Percentiles rank a stretch among this genome's conserved stretches.
Evolutionary conservation across 2,329 filamentous ascomycete genomes (phyloP).

Genomic region (Stagonosporopsis tanaceti): DNA sequence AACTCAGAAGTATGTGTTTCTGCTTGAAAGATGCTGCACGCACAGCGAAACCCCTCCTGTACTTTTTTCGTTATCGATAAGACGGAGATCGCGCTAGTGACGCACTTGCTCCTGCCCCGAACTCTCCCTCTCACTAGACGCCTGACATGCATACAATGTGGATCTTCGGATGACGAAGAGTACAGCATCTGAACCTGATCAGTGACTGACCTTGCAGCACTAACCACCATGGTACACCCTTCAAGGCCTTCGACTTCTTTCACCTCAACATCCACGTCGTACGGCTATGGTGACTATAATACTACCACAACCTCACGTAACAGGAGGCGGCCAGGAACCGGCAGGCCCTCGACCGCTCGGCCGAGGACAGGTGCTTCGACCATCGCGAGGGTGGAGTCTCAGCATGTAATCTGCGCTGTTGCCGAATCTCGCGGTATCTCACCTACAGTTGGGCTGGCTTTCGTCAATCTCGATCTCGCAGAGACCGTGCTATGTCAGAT

Average conservation of each 20-base stretch:
- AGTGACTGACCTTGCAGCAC: constrained; percentile 29
- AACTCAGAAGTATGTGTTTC: neutral
- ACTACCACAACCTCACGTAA: constrained; percentile 49
- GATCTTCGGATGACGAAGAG: constrained; percentile 1
- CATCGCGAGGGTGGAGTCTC: constrained; percentile 63
- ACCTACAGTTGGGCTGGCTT: constrained; percentile 83
- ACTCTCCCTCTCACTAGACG: neutral
- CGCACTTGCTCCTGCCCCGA: constrained; percentile 24
- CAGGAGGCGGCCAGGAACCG: constrained; percentile 43
- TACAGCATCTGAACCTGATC: constrained; percentile 22
- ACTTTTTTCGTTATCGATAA: constrained; percentile 22
- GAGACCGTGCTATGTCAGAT: constrained; percentile 90
- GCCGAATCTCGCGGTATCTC: constrained; percentile 87
- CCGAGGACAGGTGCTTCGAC: constrained; percentile 66
- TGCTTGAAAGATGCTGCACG: constrained; percentile 9
- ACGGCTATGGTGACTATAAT: constrained; percentile 46
- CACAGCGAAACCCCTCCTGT: constrained; percentile 14
- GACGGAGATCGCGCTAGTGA: constrained; percentile 25
- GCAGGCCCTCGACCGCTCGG: constrained; percentile 55
- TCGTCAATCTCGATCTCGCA: constrained; percentile 84
- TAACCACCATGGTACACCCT: constrained; percentile 38
- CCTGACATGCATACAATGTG: neutral
- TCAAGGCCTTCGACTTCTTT: constrained; percentile 39
- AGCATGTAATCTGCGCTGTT: constrained; percentile 86
- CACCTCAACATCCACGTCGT: constrained; percentile 43